Conservation (phyloP, 1,284 basidiomycete genomes). For the Puccinia triticina region DNA sequence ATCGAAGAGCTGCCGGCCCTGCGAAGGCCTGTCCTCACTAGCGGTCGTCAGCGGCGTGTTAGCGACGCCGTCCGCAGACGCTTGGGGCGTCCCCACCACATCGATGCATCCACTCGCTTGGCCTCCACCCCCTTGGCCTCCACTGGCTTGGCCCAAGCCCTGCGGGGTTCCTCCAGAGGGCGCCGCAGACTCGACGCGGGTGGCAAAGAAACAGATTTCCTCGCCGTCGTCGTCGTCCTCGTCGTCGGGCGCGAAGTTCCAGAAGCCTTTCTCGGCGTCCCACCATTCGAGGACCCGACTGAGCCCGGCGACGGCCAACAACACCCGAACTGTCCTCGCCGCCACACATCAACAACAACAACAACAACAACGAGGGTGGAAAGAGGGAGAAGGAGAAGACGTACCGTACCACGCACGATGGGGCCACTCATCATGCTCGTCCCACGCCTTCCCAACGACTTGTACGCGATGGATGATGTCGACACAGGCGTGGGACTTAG, state of each 20-base stretch:
- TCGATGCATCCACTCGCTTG: not conserved
- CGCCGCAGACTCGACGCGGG: slow-evolving; percentile 79
- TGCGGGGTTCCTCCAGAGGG: slow-evolving; percentile 33
- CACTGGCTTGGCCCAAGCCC: too few relatives aligned
- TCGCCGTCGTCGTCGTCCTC: slow-evolving; percentile 67
- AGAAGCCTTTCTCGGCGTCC: slow-evolving; percentile 99
- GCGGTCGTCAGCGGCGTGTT: slow-evolving; percentile 7
- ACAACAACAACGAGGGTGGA: not conserved
- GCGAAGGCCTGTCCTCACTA: not conserved
- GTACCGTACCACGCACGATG: slow-evolving; percentile 98
- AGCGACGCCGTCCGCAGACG: not conserved
- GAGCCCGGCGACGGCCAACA: slow-evolving; percentile 93
- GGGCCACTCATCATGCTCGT: slow-evolving; percentile 96
- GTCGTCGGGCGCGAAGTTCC: slow-evolving; percentile 91
- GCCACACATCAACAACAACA: not conserved
- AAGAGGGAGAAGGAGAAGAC: too few relatives aligned
- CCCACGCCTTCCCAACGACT: slow-evolving; percentile 89
- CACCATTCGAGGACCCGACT: slow-evolving; percentile 99
- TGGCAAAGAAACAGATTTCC: slow-evolving; percentile 84
- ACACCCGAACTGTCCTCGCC: slow-evolving; percentile 61
- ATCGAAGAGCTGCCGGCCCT: not conserved
- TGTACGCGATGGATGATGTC: slow-evolving; percentile 86
- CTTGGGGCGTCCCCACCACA: slow-evolving; percentile 8
- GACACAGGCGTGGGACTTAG: slow-evolving; percentile 80
- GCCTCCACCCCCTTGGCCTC: too few relatives aligned